These are phyloP conservation scores for Aegle marmelos DNA, from an alignment of 345 rosid genomes.

Conservation along the genomic window DNA sequence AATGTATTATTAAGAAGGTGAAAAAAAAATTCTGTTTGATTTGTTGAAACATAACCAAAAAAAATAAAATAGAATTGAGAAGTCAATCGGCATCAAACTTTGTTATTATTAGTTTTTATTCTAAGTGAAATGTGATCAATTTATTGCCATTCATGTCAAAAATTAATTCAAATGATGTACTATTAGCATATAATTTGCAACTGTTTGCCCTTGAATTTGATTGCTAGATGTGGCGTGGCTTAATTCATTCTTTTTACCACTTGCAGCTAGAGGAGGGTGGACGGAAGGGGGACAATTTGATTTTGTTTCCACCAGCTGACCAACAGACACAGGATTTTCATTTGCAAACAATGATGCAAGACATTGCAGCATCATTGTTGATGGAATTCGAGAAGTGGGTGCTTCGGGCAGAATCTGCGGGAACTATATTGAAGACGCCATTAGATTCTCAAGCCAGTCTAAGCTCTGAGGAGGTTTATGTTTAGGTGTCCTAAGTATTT, in stretches of 20 bases:
- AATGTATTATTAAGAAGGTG: no score
- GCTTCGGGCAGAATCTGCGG: conserved; percentile 82
- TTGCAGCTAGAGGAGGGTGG: conserved; percentile 80
- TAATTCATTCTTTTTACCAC: conserved; percentile 17
- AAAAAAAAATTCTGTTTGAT: no score
- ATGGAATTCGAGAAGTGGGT: conserved; percentile 99
- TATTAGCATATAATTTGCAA: background rate
- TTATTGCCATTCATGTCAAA: background rate
- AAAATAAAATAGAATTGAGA: no score
- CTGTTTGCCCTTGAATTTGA: background rate
- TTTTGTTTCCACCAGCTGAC: conserved; percentile 91
- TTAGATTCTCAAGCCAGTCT: conserved; percentile 99
- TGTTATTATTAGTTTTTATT: no score
- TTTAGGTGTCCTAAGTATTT: conserved; percentile 86
- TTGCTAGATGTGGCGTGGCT: background rate
- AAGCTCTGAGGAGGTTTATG: conserved; percentile 96
- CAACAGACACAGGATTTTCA: conserved; percentile 82
- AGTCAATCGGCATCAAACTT: no score
- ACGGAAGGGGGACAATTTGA: conserved; percentile 57
- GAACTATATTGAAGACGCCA: conserved; percentile 93
- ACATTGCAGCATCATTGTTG: conserved; percentile 78
- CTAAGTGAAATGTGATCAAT: background rate
- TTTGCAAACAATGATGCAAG: conserved; percentile 97
- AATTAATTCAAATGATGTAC: background rate
- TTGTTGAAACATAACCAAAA: no score